Evolutionary conservation across 495 filamentous ascomycete genomes (phyloP), one percentile per base, ranked within the genome.

Genomic region (Aspergillus taichungensis): DNA sequence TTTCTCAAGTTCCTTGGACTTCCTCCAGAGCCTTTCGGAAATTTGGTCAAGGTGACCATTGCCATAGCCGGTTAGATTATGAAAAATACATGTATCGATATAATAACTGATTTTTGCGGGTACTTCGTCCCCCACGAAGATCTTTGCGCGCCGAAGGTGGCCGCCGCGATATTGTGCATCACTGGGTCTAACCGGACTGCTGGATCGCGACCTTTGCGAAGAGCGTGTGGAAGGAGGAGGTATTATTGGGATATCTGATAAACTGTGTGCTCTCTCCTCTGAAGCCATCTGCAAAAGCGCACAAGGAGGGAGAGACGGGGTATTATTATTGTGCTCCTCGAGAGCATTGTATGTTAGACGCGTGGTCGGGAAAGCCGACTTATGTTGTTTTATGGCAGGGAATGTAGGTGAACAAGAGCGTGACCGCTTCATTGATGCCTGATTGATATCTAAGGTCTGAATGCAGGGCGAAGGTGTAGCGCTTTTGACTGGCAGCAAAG

Each of bases 201-300:
- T 49, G 11, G 46, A 49, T 13, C 46, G 46, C 28, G 46, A 43
- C 28, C 29, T 11, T 31, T 49, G 47, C 30, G 47, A 43, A n/a
- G 47, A 49, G 27, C n/a, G 34, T 13, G 40, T 44, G 13, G 47
- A 47, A 0, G 45, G 28, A 37, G 38, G 45, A 37, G 45, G 45
- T 10, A 34, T 30, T 29, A 28, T 38, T 14, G 40, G 30, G 1
- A 39, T 13, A 13, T 39, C 40, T 28, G 40, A 39, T 11, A 43
- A 33, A 6, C 13, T 11, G 30, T 3, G 2, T 0, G 5, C 7
- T 9, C 43, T 45, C 35, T 45, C 11, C 30, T 42, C 37, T n/a
- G 37, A 1, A 14, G 45, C 24, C 38, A 47, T 37, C 7, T 36
- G 10, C 0, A 47, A 5, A 5, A 47, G 32, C 30, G 37, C 13